Evolutionary conservation across 2,329 filamentous ascomycete genomes (phyloP).

Genomic region (Aspergillus vadensis): DNA sequence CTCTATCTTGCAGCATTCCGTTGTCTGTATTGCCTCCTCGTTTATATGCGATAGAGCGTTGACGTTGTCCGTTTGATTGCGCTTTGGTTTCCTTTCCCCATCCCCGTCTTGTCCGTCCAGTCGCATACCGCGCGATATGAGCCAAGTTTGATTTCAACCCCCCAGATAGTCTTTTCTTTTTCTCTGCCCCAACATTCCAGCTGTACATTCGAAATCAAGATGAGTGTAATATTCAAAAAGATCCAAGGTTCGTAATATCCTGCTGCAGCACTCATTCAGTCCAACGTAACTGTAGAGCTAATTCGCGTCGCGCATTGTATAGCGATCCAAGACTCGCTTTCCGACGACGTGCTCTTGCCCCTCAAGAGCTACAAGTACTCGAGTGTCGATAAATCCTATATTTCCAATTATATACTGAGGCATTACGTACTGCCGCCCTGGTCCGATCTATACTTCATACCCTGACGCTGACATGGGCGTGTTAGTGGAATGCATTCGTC

Average conservation of each 20-base stretch:
- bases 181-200: background rate
- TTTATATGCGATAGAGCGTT: background rate
- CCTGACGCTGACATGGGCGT: slow-evolving; percentile 15
- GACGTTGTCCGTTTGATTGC: background rate
- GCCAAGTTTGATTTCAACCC: slow-evolving; percentile 5
- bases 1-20: background rate
- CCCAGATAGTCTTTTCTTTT: background rate
- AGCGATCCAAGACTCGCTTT: slow-evolving; percentile 62
- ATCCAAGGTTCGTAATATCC: slow-evolving; percentile 36
- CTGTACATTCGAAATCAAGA: slow-evolving; percentile 17
- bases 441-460: background rate
- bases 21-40: background rate
- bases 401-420: slow-evolving; percentile 89
- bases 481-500: slow-evolving; percentile 94
- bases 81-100: slow-evolving; percentile 1
- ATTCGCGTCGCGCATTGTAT: background rate
- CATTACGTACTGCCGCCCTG: slow-evolving; percentile 75
- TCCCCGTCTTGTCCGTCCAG: background rate
- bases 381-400: slow-evolving; percentile 90
- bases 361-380: slow-evolving; percentile 97
- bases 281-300: slow-evolving; percentile 4
- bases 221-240: slow-evolving; percentile 37
- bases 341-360: slow-evolving; percentile 86
- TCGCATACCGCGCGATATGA: slow-evolving; percentile 17
- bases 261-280: background rate